Base-by-base conservation (phyloP, 352 stramenopile genomes). In the Globisporangium spinosum region DNA sequence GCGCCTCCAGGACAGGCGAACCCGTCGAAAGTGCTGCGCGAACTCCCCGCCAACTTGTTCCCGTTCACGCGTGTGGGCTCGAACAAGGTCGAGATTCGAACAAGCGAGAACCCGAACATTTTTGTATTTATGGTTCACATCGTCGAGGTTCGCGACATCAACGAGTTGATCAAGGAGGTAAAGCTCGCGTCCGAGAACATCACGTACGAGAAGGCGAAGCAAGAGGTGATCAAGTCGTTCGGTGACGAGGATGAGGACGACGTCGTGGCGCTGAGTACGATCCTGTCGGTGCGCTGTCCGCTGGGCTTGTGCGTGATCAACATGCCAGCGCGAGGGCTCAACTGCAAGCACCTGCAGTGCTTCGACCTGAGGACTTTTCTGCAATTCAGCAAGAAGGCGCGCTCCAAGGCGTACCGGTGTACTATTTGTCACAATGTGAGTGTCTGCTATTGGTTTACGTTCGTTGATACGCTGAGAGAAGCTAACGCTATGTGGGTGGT, bases 341-440 rank as follows among this genome's bases (percentile, higher is more conserved):
- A 96, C 70, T 99, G 96, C 72, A 96, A 92, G 62, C 96, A 99
- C 70, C 78, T 98, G 61, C 94, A 98, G 83, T 99, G 96, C 73
- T 98, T 99, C 75, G 95, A 99, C 74, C 74, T 99, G 32, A 81
- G 71, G 67, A 98, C 90, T 2, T 99, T 98, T 71, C 73, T 99
- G 23, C 72, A 89, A 45, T 94, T 96, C 59, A 98, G 96, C 82
- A 85, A 95, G 68, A 91, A 85, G 67, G 86, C 92, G 22, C 80
- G 81, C 54, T 97, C 92, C 22, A 85, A 89, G 45, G 80, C 91
- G 55, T 98, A 93, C 83, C 85, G 88, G 62, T 98, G 95, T 83
- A 89, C 78, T 64, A 77, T 92, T 32, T 98, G 95, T 69, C 87
- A 98, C 78, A 83, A 90, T 79, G 87, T 94, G 80, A 64, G 82